A percentile compares a stretch with the other conserved stretches of the same genome.
Conservation (phyloP, 2,329 filamentous ascomycete genomes). For the Xylariaceae sp. region DNA sequence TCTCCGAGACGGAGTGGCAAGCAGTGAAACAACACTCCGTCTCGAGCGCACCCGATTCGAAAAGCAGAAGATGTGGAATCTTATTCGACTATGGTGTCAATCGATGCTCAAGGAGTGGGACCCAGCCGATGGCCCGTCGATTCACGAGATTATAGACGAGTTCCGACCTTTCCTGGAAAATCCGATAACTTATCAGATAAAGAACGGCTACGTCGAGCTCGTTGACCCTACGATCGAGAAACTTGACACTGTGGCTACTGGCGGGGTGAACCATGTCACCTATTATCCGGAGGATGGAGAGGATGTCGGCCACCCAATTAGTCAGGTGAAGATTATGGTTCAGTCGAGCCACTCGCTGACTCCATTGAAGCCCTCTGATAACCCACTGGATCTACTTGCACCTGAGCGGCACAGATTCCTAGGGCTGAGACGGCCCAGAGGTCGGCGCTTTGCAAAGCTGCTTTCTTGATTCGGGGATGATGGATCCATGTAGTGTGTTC, state of each 20-base stretch:
- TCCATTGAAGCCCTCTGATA: conserved; percentile 8
- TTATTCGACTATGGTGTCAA: conserved; percentile 27
- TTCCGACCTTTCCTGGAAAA: conserved; percentile 44
- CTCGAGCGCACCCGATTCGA: conserved; percentile 25
- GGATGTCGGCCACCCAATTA: neutral
- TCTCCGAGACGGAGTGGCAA: conserved; percentile 20
- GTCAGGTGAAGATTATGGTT: neutral
- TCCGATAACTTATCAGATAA: conserved; percentile 32
- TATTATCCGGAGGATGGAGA: conserved; percentile 2
- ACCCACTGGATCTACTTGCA: conserved; percentile 12
- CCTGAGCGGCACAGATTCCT: conserved; percentile 1
- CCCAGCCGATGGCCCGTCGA: conserved; percentile 17
- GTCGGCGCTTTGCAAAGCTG: neutral
- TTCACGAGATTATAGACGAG: conserved; percentile 44
- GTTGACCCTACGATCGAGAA: conserved; percentile 20
- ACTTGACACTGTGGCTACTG: conserved; percentile 1
- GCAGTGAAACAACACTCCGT: conserved; percentile 11
- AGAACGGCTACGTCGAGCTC: conserved; percentile 38
- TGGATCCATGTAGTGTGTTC: neutral
- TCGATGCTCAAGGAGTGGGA: conserved; percentile 14
- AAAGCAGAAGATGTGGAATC: conserved; percentile 32
- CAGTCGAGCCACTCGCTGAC: conserved; percentile 18
- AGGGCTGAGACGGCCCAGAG: neutral
- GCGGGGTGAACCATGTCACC: conserved; percentile 4
- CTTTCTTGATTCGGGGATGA: neutral